These are phyloP conservation scores for Truncatella angustata DNA, from an alignment of 2,329 filamentous ascomycete species.

Conservation along the genomic window DNA sequence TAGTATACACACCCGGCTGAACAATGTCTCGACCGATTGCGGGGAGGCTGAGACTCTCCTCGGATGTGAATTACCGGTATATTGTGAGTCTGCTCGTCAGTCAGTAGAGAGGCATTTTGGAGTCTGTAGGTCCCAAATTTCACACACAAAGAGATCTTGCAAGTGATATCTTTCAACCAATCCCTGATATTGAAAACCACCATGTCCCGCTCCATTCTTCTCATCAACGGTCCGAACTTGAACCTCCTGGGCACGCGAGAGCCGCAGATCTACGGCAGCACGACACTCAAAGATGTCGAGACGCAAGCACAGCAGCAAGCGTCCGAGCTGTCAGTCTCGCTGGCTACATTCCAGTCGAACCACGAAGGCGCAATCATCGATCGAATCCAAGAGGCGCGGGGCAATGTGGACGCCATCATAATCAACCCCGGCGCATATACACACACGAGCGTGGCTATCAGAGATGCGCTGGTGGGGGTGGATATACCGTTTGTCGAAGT, in stretches of 20 bases:
- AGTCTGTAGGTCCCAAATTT: too few species aligned
- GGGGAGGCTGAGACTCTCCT: background rate
- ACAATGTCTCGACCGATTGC: background rate
- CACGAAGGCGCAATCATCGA: slow-evolving; percentile 74
- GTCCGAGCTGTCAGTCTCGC: slow-evolving; percentile 38
- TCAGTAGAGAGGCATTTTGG: too few species aligned
- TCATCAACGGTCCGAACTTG: slow-evolving; percentile 81
- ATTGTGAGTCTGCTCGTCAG: too few species aligned
- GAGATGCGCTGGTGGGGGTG: slow-evolving; percentile 71
- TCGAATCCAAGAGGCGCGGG: slow-evolving; percentile 66
- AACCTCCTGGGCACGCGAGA: slow-evolving; percentile 77
- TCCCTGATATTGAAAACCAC: too few species aligned
- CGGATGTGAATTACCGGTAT: too few species aligned
- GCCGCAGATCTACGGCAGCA: slow-evolving; percentile 69
- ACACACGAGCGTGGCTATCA: slow-evolving; percentile 72
- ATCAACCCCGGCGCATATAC: slow-evolving; percentile 77
- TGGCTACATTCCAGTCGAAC: slow-evolving; percentile 71
- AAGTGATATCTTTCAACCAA: too few species aligned
- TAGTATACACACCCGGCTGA: background rate
- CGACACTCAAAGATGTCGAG: slow-evolving; percentile 64
- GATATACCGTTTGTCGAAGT: slow-evolving; percentile 73
- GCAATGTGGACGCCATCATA: slow-evolving; percentile 59
- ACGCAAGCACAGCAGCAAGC: slow-evolving; percentile 48
- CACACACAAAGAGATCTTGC: too few species aligned
- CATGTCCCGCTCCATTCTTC: slow-evolving; percentile 50